Conservation (phyloP, 1,284 basidiomycete genomes). For the Ustilago shanxiensis region DNA sequence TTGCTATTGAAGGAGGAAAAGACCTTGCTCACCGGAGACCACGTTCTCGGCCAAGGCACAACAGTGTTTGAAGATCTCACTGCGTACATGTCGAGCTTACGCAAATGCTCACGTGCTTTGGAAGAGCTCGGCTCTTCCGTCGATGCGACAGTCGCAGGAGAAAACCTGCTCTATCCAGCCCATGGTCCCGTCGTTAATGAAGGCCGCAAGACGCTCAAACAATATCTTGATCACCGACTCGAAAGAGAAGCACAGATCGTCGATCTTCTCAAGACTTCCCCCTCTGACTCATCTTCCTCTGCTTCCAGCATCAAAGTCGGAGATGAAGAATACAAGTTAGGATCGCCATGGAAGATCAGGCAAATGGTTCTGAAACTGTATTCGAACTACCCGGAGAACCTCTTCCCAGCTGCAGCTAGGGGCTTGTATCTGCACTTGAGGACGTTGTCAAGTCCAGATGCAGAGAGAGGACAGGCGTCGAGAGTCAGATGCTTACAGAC, state of each 20-base stretch:
- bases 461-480: slow-evolving; percentile 19
- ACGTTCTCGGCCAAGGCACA: slow-evolving; percentile 89
- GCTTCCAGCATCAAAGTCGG: slow-evolving; percentile 11
- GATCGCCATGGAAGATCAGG: slow-evolving; percentile 58
- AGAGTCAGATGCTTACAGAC: slow-evolving; percentile 42
- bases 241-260: slow-evolving; percentile 86
- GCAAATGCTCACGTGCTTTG: slow-evolving; percentile 75
- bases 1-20: slow-evolving; percentile 71
- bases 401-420: slow-evolving; percentile 81
- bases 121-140: slow-evolving; percentile 33
- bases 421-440: slow-evolving; percentile 80
- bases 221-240: slow-evolving; percentile 84
- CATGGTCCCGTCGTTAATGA: slow-evolving; percentile 84
- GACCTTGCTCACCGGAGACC: slow-evolving; percentile 86
- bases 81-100: slow-evolving; percentile 80
- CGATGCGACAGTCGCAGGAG: slow-evolving; percentile 29
- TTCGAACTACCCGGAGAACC: slow-evolving; percentile 75
- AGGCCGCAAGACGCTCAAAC: slow-evolving; percentile 75
- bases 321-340: slow-evolving; percentile 13
- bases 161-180: slow-evolving; percentile 79
- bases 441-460: slow-evolving; percentile 74
- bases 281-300: neutral
- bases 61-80: slow-evolving; percentile 88
- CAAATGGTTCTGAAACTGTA: slow-evolving; percentile 74
- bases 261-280: slow-evolving; percentile 74